Evolutionary conservation across 208 protist species (phyloP).

Genomic region (Trypanosoma caninum): DNA sequence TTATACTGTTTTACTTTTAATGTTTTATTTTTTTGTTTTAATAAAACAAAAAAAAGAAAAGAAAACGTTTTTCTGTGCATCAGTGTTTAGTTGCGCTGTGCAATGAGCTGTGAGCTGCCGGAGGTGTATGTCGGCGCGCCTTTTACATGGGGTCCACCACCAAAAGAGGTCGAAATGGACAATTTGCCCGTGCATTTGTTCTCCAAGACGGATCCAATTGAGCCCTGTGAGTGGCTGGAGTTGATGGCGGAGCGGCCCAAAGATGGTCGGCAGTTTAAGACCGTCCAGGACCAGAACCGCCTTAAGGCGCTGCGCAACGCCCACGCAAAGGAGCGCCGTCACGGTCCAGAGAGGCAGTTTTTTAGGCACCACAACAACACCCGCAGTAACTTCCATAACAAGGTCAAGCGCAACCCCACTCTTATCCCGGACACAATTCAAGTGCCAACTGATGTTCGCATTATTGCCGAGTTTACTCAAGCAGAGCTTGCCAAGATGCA

Average conservation of each 20-base stretch:
- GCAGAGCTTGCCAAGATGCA: slow-evolving; percentile 39
- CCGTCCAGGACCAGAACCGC: slow-evolving; percentile 65
- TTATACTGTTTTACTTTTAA: background rate
- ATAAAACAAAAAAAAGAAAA: background rate
- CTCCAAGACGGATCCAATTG: slow-evolving; percentile 54
- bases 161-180: slow-evolving; percentile 64
- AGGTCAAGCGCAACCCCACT: slow-evolving; percentile 33
- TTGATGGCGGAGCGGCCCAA: slow-evolving; percentile 25
- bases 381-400: slow-evolving; percentile 17
- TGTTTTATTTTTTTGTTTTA: background rate
- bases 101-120: slow-evolving; percentile 78
- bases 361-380: slow-evolving; percentile 18
- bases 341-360: slow-evolving; percentile 19
- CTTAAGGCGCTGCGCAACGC: slow-evolving; percentile 60
- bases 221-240: slow-evolving; percentile 52
- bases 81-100: background rate
- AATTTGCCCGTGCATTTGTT: slow-evolving; percentile 56
- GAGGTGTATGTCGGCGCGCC: slow-evolving; percentile 65
- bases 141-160: slow-evolving; percentile 81
- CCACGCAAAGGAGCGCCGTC: slow-evolving; percentile 34
- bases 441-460: slow-evolving; percentile 23
- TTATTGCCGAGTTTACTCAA: slow-evolving; percentile 32
- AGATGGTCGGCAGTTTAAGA: slow-evolving; percentile 39
- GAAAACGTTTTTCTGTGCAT: background rate
- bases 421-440: slow-evolving; percentile 41